Conservation (phyloP, 352 stramenopile species). For the Phytophthora macrochlamydospora region DNA sequence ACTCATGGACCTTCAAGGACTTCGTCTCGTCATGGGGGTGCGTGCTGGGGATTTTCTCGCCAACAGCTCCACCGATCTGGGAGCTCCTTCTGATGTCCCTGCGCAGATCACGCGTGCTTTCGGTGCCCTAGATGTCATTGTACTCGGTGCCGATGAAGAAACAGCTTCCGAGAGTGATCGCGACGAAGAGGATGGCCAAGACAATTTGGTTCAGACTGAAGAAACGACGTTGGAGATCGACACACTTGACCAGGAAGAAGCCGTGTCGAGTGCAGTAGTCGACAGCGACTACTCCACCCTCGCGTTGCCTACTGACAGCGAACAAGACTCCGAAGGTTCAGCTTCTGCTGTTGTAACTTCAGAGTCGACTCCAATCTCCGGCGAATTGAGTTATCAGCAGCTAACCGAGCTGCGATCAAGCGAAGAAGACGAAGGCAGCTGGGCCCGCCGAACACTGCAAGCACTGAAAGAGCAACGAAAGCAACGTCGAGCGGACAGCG, state of each 20-base stretch:
- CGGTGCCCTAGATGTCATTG: neutral
- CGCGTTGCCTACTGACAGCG: too few relatives aligned
- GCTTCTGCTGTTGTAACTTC: neutral
- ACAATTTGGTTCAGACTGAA: neutral
- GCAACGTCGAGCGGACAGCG: constrained; percentile 15
- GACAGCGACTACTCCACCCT: neutral
- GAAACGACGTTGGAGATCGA: constrained; percentile 1
- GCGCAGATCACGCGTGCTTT: constrained; percentile 19
- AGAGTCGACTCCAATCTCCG: neutral
- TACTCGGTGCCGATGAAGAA: too few relatives aligned
- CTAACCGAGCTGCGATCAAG: constrained; percentile 36
- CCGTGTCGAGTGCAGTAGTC: neutral
- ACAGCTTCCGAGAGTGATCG: neutral
- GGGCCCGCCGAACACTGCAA: constrained; percentile 42
- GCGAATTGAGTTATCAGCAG: constrained; percentile 38
- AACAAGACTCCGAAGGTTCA: neutral
- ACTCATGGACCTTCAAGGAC: constrained; percentile 16
- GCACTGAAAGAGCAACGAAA: constrained; percentile 46
- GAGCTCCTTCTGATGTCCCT: neutral
- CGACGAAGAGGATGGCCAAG: constrained; percentile 3
- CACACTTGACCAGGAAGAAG: constrained; percentile 2
- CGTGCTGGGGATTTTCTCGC: constrained; percentile 15
- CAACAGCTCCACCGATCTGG: neutral
- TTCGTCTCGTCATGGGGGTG: constrained; percentile 9
- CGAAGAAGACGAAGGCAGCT: constrained; percentile 26